Percentiles rank a stretch among this genome's conserved stretches.
These are phyloP conservation scores for Fusarium sp. DNA, from an alignment of 2,329 filamentous ascomycete species.

Conservation along the genomic window DNA sequence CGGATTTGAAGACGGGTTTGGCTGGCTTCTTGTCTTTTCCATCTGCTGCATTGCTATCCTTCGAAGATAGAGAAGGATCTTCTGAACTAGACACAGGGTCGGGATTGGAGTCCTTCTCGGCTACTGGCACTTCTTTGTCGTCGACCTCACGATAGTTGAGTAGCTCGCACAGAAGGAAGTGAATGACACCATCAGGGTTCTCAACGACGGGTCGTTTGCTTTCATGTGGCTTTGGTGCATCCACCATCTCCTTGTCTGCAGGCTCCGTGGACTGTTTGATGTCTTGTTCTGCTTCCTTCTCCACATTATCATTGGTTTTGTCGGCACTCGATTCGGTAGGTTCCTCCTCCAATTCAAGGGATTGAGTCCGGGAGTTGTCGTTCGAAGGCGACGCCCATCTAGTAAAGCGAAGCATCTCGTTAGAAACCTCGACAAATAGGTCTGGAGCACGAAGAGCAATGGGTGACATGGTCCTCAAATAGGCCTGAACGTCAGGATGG, in stretches of 20 bases:
- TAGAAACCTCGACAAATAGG: slow-evolving; percentile 87
- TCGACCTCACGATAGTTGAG: slow-evolving; percentile 93
- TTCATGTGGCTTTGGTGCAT: slow-evolving; percentile 74
- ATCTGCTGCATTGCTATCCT: slow-evolving; percentile 50
- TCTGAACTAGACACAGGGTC: slow-evolving; percentile 48
- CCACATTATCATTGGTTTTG: slow-evolving; percentile 22
- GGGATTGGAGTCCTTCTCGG: slow-evolving; percentile 56
- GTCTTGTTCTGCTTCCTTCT: slow-evolving; percentile 50
- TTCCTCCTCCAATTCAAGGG: slow-evolving; percentile 57
- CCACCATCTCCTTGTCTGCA: slow-evolving; percentile 69
- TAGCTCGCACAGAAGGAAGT: slow-evolving; percentile 92
- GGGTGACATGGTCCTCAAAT: slow-evolving; percentile 80
- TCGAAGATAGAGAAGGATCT: slow-evolving; percentile 47
- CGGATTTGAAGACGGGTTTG: slow-evolving; percentile 85
- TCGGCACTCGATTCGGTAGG: slow-evolving; percentile 31
- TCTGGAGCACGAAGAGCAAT: slow-evolving; percentile 84
- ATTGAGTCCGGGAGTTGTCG: slow-evolving; percentile 49
- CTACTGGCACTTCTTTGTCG: slow-evolving; percentile 73
- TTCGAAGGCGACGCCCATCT: slow-evolving; percentile 63
- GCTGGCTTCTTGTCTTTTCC: slow-evolving; percentile 69
- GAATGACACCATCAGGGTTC: slow-evolving; percentile 92
- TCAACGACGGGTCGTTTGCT: slow-evolving; percentile 86
- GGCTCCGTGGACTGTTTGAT: slow-evolving; percentile 71
- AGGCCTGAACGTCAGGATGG: slow-evolving; percentile 74
- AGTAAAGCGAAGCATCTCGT: slow-evolving; percentile 81